Conservation (phyloP, 2,329 filamentous ascomycete species). For the Monilinia fructicola region DNA sequence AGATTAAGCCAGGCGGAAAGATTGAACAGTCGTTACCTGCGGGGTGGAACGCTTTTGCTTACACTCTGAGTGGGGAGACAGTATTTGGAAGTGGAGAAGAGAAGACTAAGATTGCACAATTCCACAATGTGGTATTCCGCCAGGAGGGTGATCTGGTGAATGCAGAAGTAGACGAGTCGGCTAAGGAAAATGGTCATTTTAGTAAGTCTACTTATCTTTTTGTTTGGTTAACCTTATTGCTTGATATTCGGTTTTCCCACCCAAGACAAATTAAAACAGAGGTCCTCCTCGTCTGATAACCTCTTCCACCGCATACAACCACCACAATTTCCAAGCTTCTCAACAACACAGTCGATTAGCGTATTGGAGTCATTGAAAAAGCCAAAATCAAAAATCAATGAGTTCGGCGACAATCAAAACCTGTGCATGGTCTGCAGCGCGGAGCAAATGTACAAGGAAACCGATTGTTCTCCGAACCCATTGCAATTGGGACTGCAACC, state of each 20-base stretch:
- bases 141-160: slow-evolving; percentile 73
- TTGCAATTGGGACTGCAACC: not conserved
- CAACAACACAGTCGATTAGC: too few species aligned
- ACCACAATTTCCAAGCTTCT: not conserved
- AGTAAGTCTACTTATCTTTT: slow-evolving; percentile 36
- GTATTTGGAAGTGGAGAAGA: slow-evolving; percentile 56
- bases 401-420: slow-evolving; percentile 39
- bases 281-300: not conserved
- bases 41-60: slow-evolving; percentile 89
- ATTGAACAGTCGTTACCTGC: slow-evolving; percentile 73
- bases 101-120: slow-evolving; percentile 61
- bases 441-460: slow-evolving; percentile 1
- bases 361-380: not conserved
- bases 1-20: slow-evolving; percentile 73
- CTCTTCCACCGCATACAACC: not conserved
- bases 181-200: slow-evolving; percentile 52
- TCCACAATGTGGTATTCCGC: slow-evolving; percentile 88
- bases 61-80: slow-evolving; percentile 73
- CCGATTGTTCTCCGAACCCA: slow-evolving; percentile 1
- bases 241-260: not conserved
- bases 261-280: not conserved
- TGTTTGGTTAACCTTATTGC: not conserved
- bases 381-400: slow-evolving; percentile 29
- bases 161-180: slow-evolving; percentile 65
- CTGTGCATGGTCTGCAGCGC: slow-evolving; percentile 24